Evolutionary conservation across 2,329 filamentous ascomycete genomes (phyloP).

Genomic region (Metarhizium robertsii): DNA sequence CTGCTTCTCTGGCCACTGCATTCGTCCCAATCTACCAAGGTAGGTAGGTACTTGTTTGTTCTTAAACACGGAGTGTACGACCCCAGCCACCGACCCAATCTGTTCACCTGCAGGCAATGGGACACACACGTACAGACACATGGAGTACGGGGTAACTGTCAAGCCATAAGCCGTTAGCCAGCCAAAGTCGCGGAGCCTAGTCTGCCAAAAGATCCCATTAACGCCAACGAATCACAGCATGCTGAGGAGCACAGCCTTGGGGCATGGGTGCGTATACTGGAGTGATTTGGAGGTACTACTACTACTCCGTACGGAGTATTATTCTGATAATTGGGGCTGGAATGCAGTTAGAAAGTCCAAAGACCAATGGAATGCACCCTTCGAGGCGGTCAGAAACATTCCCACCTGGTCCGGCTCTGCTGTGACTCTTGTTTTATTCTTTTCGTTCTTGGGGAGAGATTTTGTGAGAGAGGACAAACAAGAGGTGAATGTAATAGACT

Average conservation of each 20-base stretch:
- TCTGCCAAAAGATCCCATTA: background rate
- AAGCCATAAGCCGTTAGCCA: background rate
- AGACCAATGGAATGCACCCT: background rate
- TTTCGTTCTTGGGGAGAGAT: background rate
- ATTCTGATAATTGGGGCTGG: background rate
- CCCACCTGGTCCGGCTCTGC: background rate
- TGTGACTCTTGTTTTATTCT: background rate
- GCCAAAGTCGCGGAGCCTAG: background rate
- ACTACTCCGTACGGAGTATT: background rate
- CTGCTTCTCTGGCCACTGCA: background rate
- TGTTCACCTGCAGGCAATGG: background rate
- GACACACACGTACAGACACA: background rate
- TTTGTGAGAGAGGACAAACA: background rate
- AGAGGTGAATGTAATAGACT: background rate
- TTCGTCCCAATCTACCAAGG: background rate
- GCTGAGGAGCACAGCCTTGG: background rate
- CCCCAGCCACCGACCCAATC: background rate
- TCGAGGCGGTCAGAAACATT: constrained; percentile 3
- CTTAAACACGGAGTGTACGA: background rate
- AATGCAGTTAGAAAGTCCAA: background rate
- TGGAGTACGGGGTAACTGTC: background rate
- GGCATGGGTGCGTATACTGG: background rate
- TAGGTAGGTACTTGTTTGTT: background rate
- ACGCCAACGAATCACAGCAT: background rate
- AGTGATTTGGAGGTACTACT: background rate